These are phyloP conservation scores for Pichia sp. DNA, from an alignment of 1,139 yeast genomes.

Conservation along the genomic window DNA sequence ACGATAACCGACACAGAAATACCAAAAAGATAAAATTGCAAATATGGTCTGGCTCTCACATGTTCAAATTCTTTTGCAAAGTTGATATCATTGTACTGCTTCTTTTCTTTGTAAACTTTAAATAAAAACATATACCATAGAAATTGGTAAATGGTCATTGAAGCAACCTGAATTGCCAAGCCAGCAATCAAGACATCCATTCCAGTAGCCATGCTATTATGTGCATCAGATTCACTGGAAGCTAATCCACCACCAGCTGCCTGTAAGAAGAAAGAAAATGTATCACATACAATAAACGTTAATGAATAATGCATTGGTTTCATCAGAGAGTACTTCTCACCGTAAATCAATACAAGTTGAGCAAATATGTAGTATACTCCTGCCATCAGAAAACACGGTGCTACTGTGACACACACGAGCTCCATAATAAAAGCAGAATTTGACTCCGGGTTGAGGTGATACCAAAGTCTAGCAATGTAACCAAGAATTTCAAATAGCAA, in stretches of 20 bases:
- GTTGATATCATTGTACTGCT: slow-evolving; percentile 7
- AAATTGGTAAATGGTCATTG: slow-evolving; percentile 55
- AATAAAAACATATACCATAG: slow-evolving; percentile 47
- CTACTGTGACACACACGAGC: slow-evolving; percentile 1
- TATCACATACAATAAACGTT: slow-evolving; percentile 9
- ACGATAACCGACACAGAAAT: slow-evolving; percentile 46
- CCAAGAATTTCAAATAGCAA: slow-evolving; percentile 1
- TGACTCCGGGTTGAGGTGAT: neutral
- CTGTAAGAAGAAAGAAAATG: slow-evolving; percentile 53
- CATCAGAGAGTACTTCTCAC: slow-evolving; percentile 47
- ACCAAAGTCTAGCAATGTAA: slow-evolving; percentile 1
- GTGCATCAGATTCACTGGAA: neutral
- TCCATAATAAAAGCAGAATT: slow-evolving; percentile 1
- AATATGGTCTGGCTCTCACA: slow-evolving; percentile 27
- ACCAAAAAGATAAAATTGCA: slow-evolving; percentile 41
- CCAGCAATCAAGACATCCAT: slow-evolving; percentile 66
- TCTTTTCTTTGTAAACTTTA: slow-evolving; percentile 31
- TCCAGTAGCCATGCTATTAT: neutral
- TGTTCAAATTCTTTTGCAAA: slow-evolving; percentile 22
- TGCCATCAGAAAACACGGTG: slow-evolving; percentile 56
- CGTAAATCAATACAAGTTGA: slow-evolving; percentile 58
- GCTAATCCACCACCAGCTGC: slow-evolving; percentile 64
- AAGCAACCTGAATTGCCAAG: slow-evolving; percentile 61
- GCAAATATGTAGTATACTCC: slow-evolving; percentile 71
- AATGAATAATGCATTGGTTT: slow-evolving; percentile 17